phyloP scores from a whole-genome alignment of 768 basidiomycete genomes.

The Lyophyllum shimeji region DNA sequence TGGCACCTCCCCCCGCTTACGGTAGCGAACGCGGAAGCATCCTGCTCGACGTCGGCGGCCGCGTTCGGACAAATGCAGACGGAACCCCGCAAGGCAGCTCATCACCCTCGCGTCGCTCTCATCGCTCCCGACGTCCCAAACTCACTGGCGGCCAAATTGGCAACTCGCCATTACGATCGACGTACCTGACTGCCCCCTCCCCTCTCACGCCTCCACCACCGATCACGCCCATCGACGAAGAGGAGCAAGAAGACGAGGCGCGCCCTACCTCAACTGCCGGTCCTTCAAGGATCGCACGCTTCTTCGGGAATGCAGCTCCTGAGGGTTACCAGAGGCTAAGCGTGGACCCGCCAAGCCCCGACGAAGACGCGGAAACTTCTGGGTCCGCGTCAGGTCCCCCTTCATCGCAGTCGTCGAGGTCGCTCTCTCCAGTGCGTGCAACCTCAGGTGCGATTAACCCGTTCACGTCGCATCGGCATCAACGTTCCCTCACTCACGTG shows the following conservation, averaged over 20 bases:
- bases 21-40: conserved; percentile 97
- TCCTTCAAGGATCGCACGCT: conserved; percentile 41
- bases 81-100: conserved; percentile 42
- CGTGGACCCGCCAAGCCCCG: conserved; percentile 14
- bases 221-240: conserved; percentile 79
- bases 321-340: conserved; percentile 33
- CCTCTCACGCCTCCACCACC: conserved; percentile 59
- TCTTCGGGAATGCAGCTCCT: conserved; percentile 12
- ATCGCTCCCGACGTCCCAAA: conserved; percentile 59
- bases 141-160: conserved; percentile 39
- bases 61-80: conserved; percentile 37
- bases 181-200: conserved; percentile 39
- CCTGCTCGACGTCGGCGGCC: conserved; percentile 85
- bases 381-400: conserved; percentile 27
- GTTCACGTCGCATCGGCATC: conserved; percentile 73
- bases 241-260: conserved; percentile 40
- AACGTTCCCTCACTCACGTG: conserved; percentile 68
- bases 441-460: conserved; percentile 80
- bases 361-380: conserved; percentile 26
- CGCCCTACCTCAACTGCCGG: conserved; percentile 31
- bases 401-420: conserved; percentile 51
- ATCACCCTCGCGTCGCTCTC: conserved; percentile 56
- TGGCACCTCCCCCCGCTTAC: conserved; percentile 97
- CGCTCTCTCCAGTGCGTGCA: conserved; percentile 56
- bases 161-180: conserved; percentile 58